Base-by-base conservation (phyloP, 306 rosid genomes). In the Sicyos baderoa region DNA sequence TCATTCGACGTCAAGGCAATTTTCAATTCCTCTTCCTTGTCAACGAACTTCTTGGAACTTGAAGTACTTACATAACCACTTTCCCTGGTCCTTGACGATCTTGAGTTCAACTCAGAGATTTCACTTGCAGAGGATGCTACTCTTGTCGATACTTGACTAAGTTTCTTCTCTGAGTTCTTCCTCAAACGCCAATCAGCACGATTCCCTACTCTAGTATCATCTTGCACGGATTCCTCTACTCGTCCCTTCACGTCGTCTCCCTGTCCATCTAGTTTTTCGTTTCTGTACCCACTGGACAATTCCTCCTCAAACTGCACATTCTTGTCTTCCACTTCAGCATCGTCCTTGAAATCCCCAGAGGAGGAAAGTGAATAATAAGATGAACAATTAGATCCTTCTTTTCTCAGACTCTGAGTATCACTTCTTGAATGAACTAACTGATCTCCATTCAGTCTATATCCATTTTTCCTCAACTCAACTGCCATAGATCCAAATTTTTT, bases 331-430 rank as follows among this genome's bases (percentile, higher is more conserved):
- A 80, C 86, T 73, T 90, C 95, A 19, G 44, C n/a, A 73, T 90
- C 95, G 66, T 78, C 86, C 73, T 77, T 88, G 40, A 80, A 76
- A 76, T 82, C 88, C 56, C 86, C 94, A 13, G 87, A 64, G 11
- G 89, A 88, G 18, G 90, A 84, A 53, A 86, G 40, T 37, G 99
- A 82, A 79, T 88, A 86, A 83, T 85, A 90, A 77, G 97, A 90
- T 72, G 99, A 94, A 81, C 88, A 77, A 77, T 89, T 89, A 50
- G 96, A 90, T 72, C 78, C 78, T 73, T 76, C 87, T 80, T 82
- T 84, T 52, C 73, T 80, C 47, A 69, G 70, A 82, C 82, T 73
- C 44, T n/a, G 72, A 72, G 56, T 80, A 32, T 86, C 82, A 75
- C 51, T 72, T 63, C 76, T 81, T 17, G 61, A 68, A 65, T 73